Conservation (phyloP, 1,284 basidiomycete species). For the Leccinum griseonigrum region DNA sequence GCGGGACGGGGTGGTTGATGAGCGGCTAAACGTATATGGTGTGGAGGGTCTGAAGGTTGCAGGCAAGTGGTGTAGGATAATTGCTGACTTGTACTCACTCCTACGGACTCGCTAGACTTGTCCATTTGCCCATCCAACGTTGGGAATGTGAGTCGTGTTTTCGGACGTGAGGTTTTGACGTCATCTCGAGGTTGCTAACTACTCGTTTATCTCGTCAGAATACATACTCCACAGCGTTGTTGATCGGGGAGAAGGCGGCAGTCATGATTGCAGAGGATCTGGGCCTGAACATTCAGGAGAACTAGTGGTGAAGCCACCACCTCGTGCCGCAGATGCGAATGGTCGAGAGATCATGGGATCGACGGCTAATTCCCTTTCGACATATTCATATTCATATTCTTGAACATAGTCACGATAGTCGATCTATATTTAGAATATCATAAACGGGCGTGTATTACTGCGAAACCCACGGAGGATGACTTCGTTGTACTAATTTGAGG, state of each 20-base stretch:
- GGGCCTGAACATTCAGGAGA: neutral
- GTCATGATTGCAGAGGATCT: slow-evolving; percentile 20
- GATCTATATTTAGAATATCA: too few species aligned
- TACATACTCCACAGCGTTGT: slow-evolving; percentile 20
- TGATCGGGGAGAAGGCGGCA: slow-evolving; percentile 25
- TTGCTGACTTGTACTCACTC: neutral
- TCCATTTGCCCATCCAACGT: slow-evolving; percentile 20
- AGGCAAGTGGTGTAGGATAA: slow-evolving; percentile 5
- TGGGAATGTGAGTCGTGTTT: slow-evolving; percentile 8
- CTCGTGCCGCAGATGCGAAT: too few species aligned
- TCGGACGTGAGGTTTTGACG: neutral
- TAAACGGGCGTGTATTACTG: too few species aligned
- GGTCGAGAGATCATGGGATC: too few species aligned
- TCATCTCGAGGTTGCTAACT: neutral
- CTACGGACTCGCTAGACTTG: slow-evolving; percentile 9
- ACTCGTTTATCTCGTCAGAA: slow-evolving; percentile 11
- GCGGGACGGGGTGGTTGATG: slow-evolving; percentile 16
- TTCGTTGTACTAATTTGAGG: too few species aligned
- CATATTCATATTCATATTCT: too few species aligned
- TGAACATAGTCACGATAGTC: too few species aligned
- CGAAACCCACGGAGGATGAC: too few species aligned
- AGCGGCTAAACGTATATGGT: slow-evolving; percentile 18
- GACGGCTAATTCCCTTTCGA: too few species aligned
- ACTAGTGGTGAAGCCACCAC: neutral
- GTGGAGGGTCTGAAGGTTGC: slow-evolving; percentile 20